phyloP scores from a whole-genome alignment of 495 filamentous ascomycete genomes.

The Chaetomium cochliodes region DNA sequence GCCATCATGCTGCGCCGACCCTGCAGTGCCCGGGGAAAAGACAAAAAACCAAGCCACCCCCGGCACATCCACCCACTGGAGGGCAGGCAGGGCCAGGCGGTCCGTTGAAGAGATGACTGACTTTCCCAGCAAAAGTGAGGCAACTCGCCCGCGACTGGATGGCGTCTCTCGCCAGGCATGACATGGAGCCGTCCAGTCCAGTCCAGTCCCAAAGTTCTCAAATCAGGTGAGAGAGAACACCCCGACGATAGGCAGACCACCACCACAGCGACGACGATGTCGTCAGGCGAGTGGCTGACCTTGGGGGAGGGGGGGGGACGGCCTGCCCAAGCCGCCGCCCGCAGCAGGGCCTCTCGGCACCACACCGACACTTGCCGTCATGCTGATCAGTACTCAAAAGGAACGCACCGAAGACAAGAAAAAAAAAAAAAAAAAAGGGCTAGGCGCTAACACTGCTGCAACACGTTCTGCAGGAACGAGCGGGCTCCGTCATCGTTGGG shows the following conservation, averaged over 20 bases:
- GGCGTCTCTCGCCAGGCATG: background rate
- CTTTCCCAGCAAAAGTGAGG: conserved; percentile 1
- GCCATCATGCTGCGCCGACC: conserved; percentile 3
- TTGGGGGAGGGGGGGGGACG: too few relatives aligned
- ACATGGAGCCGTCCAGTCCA: too few relatives aligned
- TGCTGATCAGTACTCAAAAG: background rate
- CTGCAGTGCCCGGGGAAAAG: background rate
- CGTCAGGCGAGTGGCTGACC: background rate
- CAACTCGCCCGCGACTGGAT: background rate
- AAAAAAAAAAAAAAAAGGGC: too few relatives aligned
- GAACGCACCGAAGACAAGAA: too few relatives aligned
- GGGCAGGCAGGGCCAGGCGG: background rate
- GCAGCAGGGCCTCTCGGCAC: background rate
- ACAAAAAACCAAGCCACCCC: background rate
- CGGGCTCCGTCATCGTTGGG: conserved; percentile 8
- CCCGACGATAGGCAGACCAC: background rate
- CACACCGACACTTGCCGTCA: conserved; percentile 11
- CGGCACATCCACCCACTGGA: background rate
- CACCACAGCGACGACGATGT: background rate
- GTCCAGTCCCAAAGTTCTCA: background rate
- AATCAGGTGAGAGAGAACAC: background rate
- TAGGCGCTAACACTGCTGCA: background rate
- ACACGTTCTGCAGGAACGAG: conserved; percentile 15
- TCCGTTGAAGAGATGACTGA: conserved; percentile 2
- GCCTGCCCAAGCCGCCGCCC: background rate